phyloP scores from a whole-genome alignment of 164 flowering plant genomes.

The Malania oleifera region DNA sequence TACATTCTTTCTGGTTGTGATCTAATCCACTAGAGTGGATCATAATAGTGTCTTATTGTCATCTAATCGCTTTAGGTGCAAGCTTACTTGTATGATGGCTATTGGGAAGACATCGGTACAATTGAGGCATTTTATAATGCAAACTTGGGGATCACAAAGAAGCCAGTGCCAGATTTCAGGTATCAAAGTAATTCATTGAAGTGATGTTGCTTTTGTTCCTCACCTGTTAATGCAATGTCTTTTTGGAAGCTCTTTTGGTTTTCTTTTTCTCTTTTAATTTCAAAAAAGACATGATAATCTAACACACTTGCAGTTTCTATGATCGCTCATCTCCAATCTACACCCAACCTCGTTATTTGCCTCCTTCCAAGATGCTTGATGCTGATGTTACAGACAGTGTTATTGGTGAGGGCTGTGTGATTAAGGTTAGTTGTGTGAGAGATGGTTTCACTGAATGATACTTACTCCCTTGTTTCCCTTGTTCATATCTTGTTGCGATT shows the following conservation, averaged over 20 bases:
- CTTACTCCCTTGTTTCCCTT: too few relatives aligned
- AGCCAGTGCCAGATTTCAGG: conserved; percentile 94
- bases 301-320: conserved; percentile 61
- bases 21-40: too few relatives aligned
- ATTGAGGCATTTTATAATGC: conserved; percentile 96
- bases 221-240: too few relatives aligned
- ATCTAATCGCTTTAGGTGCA: conserved; percentile 49
- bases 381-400: conserved; percentile 94
- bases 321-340: conserved; percentile 95
- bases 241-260: too few relatives aligned
- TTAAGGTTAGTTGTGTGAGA: conserved; percentile 46
- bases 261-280: too few relatives aligned
- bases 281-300: not conserved
- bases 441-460: too few relatives aligned
- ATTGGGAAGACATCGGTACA: conserved; percentile 98
- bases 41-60: not conserved
- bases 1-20: too few relatives aligned
- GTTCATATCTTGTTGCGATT: not conserved
- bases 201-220: not conserved
- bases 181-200: conserved; percentile 12
- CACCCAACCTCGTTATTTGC: conserved; percentile 91
- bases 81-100: conserved; percentile 94
- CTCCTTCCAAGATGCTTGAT: conserved; percentile 96
- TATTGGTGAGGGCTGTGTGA: conserved; percentile 93
- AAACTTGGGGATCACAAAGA: conserved; percentile 87